phyloP scores from a whole-genome alignment of 768 basidiomycete genomes.

The Trametes meyenii region DNA sequence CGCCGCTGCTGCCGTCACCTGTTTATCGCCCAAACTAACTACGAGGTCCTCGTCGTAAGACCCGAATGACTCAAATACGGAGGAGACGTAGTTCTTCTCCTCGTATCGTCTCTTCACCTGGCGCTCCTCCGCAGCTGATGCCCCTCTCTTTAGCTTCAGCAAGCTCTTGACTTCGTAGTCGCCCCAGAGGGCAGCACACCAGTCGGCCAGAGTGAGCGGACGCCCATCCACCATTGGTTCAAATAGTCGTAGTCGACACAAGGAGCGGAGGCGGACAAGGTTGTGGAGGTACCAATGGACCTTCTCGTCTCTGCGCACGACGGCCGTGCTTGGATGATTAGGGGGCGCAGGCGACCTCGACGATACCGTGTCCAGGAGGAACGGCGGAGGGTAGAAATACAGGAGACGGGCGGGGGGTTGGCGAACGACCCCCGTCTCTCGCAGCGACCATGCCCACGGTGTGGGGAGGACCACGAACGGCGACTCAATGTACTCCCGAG shows the following conservation, averaged over 20 bases:
- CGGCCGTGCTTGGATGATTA: too few species aligned
- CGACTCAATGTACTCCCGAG: neutral
- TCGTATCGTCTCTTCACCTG: neutral
- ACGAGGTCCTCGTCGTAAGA: neutral
- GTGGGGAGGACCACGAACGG: neutral
- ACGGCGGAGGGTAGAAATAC: slow-evolving; percentile 12
- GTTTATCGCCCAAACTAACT: neutral
- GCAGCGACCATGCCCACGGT: neutral
- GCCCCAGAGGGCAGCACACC: slow-evolving; percentile 6
- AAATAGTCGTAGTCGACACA: neutral
- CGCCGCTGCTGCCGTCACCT: neutral
- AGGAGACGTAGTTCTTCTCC: neutral
- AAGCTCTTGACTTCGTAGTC: neutral
- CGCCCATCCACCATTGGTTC: neutral
- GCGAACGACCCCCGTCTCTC: neutral
- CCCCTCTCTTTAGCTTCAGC: neutral
- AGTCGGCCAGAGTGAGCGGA: slow-evolving; percentile 3
- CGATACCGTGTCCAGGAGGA: slow-evolving; percentile 5
- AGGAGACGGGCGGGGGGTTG: neutral
- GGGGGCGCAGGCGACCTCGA: neutral
- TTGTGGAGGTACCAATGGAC: slow-evolving; percentile 3
- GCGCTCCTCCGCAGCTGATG: neutral
- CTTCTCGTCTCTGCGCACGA: neutral
- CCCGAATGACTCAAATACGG: neutral
- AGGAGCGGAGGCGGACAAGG: neutral